Conservation (phyloP, 495 filamentous ascomycete genomes). For the Astrothelium macrocarpum region DNA sequence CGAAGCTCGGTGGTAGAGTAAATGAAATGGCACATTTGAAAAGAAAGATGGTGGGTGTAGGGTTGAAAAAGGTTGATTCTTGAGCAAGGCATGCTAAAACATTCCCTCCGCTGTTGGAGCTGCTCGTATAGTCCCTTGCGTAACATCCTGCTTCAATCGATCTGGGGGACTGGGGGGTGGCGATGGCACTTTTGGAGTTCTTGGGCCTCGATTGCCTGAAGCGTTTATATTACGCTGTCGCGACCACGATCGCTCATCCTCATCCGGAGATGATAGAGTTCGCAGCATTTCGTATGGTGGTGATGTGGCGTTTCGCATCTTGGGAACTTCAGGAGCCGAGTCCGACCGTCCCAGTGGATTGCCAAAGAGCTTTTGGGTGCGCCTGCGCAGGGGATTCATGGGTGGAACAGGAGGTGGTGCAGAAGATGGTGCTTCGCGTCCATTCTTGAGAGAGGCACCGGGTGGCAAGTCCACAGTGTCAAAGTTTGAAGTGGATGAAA, state of each 20-base stretch:
- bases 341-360: neutral
- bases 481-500: conserved; percentile 68
- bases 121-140: neutral
- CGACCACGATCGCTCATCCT: neutral
- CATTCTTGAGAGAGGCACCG: conserved; percentile 33
- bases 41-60: neutral
- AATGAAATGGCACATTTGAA: neutral
- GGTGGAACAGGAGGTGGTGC: conserved; percentile 29
- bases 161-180: neutral
- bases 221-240: neutral
- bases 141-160: neutral
- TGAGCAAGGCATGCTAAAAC: neutral
- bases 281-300: neutral
- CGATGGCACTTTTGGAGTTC: neutral
- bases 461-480: conserved; percentile 34
- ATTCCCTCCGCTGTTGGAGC: neutral
- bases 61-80: no score
- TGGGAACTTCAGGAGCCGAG: neutral
- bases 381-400: conserved; percentile 28
- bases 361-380: conserved; percentile 16
- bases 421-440: conserved; percentile 23
- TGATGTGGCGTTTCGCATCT: neutral
- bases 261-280: neutral
- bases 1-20: neutral
- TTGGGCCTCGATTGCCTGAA: neutral